These are phyloP conservation scores for Primulina tabacum DNA, from an alignment of 257 asterid species.

Conservation along the genomic window DNA sequence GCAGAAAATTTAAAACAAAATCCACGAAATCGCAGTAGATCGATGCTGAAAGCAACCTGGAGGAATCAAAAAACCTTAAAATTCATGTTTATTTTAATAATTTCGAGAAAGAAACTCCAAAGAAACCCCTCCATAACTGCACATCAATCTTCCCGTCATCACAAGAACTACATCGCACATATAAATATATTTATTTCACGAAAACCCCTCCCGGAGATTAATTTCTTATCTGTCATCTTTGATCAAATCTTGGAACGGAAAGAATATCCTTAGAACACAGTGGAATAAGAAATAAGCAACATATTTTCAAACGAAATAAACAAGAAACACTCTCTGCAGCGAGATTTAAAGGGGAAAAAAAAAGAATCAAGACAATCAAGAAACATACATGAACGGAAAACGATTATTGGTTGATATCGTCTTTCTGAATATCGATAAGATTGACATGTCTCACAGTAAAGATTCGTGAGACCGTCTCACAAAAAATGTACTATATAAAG, in stretches of 20 bases:
- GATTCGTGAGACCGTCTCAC: no score
- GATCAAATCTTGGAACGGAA: neutral
- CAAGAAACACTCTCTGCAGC: no score
- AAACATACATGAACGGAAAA: no score
- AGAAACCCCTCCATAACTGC: no score
- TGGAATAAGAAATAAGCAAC: neutral
- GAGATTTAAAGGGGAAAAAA: no score
- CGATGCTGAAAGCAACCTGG: slow-evolving; percentile 24
- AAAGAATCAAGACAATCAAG: no score
- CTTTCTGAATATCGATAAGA: no score
- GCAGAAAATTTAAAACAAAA: slow-evolving; percentile 21
- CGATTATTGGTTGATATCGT: no score
- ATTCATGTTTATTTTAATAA: neutral
- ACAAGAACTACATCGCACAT: neutral
- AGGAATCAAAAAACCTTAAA: slow-evolving; percentile 26
- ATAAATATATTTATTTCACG: neutral
- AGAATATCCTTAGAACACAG: neutral
- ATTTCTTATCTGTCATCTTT: neutral
- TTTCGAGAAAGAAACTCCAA: no score
- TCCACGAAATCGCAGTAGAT: slow-evolving; percentile 32
- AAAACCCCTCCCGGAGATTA: neutral
- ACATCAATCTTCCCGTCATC: slow-evolving; percentile 4
- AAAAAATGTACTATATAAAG: no score
- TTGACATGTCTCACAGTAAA: no score
- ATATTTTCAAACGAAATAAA: no score